Percentiles rank a stretch among this genome's conserved stretches.
Evolutionary conservation across 805 yeast genomes (phyloP).

Genomic region (Wickerhamomyces subpelliculosus): DNA sequence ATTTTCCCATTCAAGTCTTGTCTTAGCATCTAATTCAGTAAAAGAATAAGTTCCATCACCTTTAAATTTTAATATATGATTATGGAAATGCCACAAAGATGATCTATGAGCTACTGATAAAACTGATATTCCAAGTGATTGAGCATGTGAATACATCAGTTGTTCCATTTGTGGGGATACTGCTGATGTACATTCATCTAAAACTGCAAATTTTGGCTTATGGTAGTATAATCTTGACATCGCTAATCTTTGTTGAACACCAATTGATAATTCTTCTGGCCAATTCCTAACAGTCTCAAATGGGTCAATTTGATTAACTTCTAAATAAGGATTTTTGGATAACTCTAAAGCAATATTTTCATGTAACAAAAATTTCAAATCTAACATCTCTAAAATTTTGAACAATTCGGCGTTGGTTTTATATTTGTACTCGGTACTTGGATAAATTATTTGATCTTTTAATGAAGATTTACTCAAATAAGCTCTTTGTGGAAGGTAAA

Average conservation of each 20-base stretch:
- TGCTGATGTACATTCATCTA: conserved; percentile 94
- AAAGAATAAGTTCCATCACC: conserved; percentile 71
- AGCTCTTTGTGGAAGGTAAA: conserved; percentile 90
- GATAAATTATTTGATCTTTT: conserved; percentile 85
- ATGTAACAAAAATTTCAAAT: conserved; percentile 50
- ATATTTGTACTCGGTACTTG: conserved; percentile 56
- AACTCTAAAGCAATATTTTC: conserved; percentile 34
- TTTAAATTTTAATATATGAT: conserved; percentile 73
- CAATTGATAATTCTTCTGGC: conserved; percentile 83
- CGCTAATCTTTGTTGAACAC: conserved; percentile 90
- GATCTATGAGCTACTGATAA: conserved; percentile 90
- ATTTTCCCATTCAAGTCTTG: conserved; percentile 68
- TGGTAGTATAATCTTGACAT: conserved; percentile 91
- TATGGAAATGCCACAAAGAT: conserved; percentile 88
- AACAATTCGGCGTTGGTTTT: conserved; percentile 40
- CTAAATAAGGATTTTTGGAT: conserved; percentile 21
- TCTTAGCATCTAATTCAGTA: conserved; percentile 60
- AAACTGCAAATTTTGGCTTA: conserved; percentile 85
- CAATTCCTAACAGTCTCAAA: conserved; percentile 70
- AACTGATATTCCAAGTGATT: conserved; percentile 69
- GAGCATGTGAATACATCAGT: conserved; percentile 80
- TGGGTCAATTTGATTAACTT: conserved; percentile 33
- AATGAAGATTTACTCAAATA: conserved; percentile 62
- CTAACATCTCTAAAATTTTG: conserved; percentile 48
- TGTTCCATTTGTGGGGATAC: conserved; percentile 89